Evolutionary conservation across 345 rosid genomes (phyloP).

Genomic region (Microcos paniculata): DNA sequence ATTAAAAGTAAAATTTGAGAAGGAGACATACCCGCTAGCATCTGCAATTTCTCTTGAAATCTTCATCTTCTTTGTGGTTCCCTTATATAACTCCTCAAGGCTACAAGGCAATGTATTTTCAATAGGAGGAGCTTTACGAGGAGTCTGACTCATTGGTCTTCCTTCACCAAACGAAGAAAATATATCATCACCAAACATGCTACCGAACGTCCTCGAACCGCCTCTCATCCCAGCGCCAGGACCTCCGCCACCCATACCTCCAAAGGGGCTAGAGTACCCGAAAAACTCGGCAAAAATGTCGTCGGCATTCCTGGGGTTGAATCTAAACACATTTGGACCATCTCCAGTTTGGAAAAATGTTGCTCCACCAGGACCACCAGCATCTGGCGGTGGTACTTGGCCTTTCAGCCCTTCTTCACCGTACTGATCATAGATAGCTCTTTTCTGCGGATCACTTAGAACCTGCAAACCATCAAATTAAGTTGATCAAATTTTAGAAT

Average conservation of each 20-base stretch:
- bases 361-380: conserved; percentile 57
- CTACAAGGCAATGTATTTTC: conserved; percentile 59
- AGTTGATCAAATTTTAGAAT: neutral
- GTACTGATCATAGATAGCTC: conserved; percentile 73
- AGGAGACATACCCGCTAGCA: conserved; percentile 54
- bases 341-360: conserved; percentile 76
- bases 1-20: neutral
- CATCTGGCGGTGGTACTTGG: conserved; percentile 69
- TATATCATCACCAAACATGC: conserved; percentile 67
- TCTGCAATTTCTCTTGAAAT: conserved; percentile 78
- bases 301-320: conserved; percentile 66
- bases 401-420: conserved; percentile 89
- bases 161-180: conserved; percentile 53
- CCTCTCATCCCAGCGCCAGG: conserved; percentile 45
- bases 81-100: conserved; percentile 77
- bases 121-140: conserved; percentile 58
- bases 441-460: conserved; percentile 75
- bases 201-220: conserved; percentile 40
- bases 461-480: conserved; percentile 47
- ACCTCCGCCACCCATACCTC: conserved; percentile 35
- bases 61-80: conserved; percentile 79
- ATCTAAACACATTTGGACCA: conserved; percentile 57
- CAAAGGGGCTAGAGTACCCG: conserved; percentile 59
- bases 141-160: conserved; percentile 40
- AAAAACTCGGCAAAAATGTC: conserved; percentile 80